phyloP scores from a whole-genome alignment of 371 early-diverging fungal genomes.

The Mortierella sp. region DNA sequence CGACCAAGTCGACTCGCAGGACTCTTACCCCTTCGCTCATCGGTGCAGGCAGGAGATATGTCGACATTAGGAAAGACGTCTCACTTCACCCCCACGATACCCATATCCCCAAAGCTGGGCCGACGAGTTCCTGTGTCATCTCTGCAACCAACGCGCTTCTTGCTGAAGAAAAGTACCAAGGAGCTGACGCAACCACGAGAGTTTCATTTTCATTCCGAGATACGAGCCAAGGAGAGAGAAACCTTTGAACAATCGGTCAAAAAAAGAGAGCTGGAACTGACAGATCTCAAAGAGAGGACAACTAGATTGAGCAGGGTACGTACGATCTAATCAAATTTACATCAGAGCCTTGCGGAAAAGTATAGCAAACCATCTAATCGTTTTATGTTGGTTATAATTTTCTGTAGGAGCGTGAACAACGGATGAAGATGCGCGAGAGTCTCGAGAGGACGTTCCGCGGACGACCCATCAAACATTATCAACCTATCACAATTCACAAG shows the following conservation, averaged over 20 bases:
- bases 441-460: slow-evolving; percentile 29
- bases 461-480: slow-evolving; percentile 36
- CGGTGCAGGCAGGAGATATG: not conserved
- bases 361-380: too few relatives aligned
- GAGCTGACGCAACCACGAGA: slow-evolving; percentile 39
- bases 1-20: slow-evolving; percentile 28
- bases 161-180: slow-evolving; percentile 46
- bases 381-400: not conserved
- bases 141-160: slow-evolving; percentile 30
- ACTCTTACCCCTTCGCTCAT: slow-evolving; percentile 16
- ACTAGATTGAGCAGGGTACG: slow-evolving; percentile 9
- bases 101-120: slow-evolving; percentile 42
- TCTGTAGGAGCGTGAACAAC: slow-evolving; percentile 29
- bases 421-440: slow-evolving; percentile 16
- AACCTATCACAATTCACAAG: slow-evolving; percentile 31
- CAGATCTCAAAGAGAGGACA: slow-evolving; percentile 7
- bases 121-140: slow-evolving; percentile 23
- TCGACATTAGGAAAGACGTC: not conserved
- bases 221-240: slow-evolving; percentile 27
- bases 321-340: not conserved
- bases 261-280: slow-evolving; percentile 24
- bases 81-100: slow-evolving; percentile 23
- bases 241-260: slow-evolving; percentile 20
- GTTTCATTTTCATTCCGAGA: slow-evolving; percentile 40
- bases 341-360: not conserved